A percentile compares a stretch with the other conserved stretches of the same genome.
Evolutionary conservation across 164 flowering plant genomes (phyloP).

Genomic region (grape (Vitis vinifera)): DNA sequence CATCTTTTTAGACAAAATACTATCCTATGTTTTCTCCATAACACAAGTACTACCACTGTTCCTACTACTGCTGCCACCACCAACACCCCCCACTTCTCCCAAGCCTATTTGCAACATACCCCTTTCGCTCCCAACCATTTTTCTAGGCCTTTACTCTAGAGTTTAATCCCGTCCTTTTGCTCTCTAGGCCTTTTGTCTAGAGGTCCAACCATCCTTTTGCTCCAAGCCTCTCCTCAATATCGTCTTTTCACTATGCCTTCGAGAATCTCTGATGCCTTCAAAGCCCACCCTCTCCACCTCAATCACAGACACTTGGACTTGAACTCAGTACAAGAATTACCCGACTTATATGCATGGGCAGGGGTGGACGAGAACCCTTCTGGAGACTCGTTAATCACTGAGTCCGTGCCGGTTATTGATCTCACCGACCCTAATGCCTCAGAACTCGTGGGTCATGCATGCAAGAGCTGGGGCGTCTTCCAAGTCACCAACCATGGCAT

Average conservation of each 20-base stretch:
- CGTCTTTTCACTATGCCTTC: constrained; percentile 46
- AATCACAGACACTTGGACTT: constrained; percentile 48
- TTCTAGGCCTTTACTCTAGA: no score
- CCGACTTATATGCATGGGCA: constrained; percentile 72
- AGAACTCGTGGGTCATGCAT: constrained; percentile 61
- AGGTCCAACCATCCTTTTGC: neutral
- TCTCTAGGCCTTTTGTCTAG: no score
- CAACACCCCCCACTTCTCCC: no score
- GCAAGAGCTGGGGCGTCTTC: constrained; percentile 82
- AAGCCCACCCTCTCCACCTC: constrained; percentile 40
- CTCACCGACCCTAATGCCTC: constrained; percentile 45
- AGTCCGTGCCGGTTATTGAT: constrained; percentile 57
- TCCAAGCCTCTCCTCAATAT: neutral
- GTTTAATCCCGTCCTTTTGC: no score
- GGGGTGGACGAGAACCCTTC: constrained; percentile 17
- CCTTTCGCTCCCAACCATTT: no score
- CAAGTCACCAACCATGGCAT: constrained; percentile 74
- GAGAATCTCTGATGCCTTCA: constrained; percentile 42
- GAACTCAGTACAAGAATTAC: constrained; percentile 49
- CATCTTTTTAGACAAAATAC: no score
- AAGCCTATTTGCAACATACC: no score
- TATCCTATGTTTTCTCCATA: no score
- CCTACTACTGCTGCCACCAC: no score
- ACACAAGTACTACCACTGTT: no score
- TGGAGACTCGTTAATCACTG: constrained; percentile 7